Base-by-base conservation (phyloP, 139 green algal genomes). In the Coccomyxa sp. region DNA sequence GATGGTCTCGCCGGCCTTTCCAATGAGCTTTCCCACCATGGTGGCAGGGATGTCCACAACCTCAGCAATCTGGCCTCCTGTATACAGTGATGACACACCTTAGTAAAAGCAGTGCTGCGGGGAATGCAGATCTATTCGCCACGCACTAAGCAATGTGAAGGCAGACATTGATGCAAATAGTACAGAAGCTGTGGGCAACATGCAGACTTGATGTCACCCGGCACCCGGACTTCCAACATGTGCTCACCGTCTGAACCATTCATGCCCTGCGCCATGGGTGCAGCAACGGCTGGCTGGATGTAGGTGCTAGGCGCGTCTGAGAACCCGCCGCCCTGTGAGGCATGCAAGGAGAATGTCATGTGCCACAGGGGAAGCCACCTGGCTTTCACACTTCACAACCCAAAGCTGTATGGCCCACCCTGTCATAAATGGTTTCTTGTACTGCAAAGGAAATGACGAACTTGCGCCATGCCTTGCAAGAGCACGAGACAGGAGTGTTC, bases 11-110 rank as follows among this genome's bases (percentile, higher is more conserved):
- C 94, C 94, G 2, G 83, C 85, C 50, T 91, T 91, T 55, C 94
- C 94, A 70, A 98, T 98, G 34, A 98, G 79, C 76, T 92, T 92
- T 38, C 93, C 93, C 24, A 98, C 91, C 71, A 93, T 73, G 27
- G 22, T 55, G 36, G 75, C 70, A 7, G 89, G 87, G 72, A 81
- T 68, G 24, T 77, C 72, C 18, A 68, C n/a, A 7, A 64, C 38
- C 9, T 68, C 72, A 2, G 39, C n/a, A 27, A 39, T 38, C 6
- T 64, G 50, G 50, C 50, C 50, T n/a, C n/a, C n/a, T n/a, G n/a
- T n/a, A n/a, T n/a, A n/a, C n/a, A n/a, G n/a, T n/a, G n/a, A n/a
- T n/a, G n/a, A n/a, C n/a, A n/a, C n/a, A n/a, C n/a, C n/a, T n/a
- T n/a, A n/a, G n/a, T n/a, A 64, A 22, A 64, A 7, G 50, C 50